These are phyloP conservation scores for Mrakia blollopis DNA, from an alignment of 768 basidiomycete genomes.

Conservation along the genomic window DNA sequence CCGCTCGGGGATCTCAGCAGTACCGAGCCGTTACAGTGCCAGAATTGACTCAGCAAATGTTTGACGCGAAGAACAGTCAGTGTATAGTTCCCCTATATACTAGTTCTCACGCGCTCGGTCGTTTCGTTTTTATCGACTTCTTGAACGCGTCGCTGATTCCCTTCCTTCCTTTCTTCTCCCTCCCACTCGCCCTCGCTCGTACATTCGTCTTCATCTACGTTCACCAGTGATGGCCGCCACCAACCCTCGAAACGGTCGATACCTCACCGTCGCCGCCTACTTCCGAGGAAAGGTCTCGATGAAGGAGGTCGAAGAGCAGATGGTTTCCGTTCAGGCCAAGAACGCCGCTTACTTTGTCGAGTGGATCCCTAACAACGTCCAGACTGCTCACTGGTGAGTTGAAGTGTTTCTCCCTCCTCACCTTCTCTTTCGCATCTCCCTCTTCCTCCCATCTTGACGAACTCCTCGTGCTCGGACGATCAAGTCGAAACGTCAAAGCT, in stretches of 20 bases:
- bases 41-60: conserved; percentile 98
- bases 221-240: conserved; percentile 15
- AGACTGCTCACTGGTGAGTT: conserved; percentile 76
- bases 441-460: neutral
- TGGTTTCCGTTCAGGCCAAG: conserved; percentile 90
- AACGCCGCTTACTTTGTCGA: conserved; percentile 98
- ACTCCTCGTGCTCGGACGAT: too few relatives aligned
- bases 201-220: too few relatives aligned
- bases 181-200: too few relatives aligned
- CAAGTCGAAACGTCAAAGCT: neutral
- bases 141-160: conserved; percentile 38
- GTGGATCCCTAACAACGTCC: conserved; percentile 99
- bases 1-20: conserved; percentile 55
- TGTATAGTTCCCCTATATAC: neutral
- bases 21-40: conserved; percentile 97
- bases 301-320: conserved; percentile 99
- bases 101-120: neutral
- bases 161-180: conserved; percentile 51
- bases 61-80: conserved; percentile 87
- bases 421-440: neutral
- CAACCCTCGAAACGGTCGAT: conserved; percentile 82
- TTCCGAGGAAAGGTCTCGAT: conserved; percentile 99
- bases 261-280: conserved; percentile 91
- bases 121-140: neutral
- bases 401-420: too few relatives aligned